These are phyloP conservation scores for Hypsizygus ulmarius DNA, from an alignment of 1,284 basidiomycete genomes.

Conservation along the genomic window DNA sequence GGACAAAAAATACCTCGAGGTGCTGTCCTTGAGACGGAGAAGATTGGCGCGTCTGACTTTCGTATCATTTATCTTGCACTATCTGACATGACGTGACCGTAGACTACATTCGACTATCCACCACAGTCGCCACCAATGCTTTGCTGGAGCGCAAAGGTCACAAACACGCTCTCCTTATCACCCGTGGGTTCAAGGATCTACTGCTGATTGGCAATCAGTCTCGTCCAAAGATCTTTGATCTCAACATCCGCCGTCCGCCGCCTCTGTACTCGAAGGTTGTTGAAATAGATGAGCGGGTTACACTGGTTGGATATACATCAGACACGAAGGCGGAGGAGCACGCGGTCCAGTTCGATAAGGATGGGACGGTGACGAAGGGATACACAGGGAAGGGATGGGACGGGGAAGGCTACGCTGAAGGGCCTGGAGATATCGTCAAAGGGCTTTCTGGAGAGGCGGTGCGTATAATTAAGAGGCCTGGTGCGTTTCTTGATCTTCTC, in stretches of 20 bases:
- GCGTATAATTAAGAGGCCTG: conserved; percentile 75
- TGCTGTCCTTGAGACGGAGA: conserved; percentile 68
- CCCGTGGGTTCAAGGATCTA: conserved; percentile 89
- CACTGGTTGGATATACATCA: conserved; percentile 88
- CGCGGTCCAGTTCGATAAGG: conserved; percentile 69
- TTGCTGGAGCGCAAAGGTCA: conserved; percentile 93
- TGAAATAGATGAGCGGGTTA: conserved; percentile 94
- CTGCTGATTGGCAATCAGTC: conserved; percentile 92
- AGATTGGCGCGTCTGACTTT: conserved; percentile 62
- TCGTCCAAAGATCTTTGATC: conserved; percentile 86
- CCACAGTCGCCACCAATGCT: conserved; percentile 96
- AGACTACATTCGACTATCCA: conserved; percentile 93
- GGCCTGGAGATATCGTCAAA: conserved; percentile 73
- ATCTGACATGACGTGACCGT: neutral
- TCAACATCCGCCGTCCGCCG: conserved; percentile 77
- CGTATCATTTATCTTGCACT: neutral
- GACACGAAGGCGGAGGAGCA: conserved; percentile 81
- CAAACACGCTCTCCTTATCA: conserved; percentile 89
- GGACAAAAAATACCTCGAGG: conserved; percentile 67
- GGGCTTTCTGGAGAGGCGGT: conserved; percentile 94
- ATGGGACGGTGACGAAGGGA: conserved; percentile 63
- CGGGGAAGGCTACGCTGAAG: conserved; percentile 61
- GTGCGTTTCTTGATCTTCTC: conserved; percentile 34
- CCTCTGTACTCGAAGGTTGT: conserved; percentile 82
- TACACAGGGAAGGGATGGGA: conserved; percentile 79